Evolutionary conservation across 305 asterid genomes (phyloP).

Genomic region (Solanum hybrid): DNA sequence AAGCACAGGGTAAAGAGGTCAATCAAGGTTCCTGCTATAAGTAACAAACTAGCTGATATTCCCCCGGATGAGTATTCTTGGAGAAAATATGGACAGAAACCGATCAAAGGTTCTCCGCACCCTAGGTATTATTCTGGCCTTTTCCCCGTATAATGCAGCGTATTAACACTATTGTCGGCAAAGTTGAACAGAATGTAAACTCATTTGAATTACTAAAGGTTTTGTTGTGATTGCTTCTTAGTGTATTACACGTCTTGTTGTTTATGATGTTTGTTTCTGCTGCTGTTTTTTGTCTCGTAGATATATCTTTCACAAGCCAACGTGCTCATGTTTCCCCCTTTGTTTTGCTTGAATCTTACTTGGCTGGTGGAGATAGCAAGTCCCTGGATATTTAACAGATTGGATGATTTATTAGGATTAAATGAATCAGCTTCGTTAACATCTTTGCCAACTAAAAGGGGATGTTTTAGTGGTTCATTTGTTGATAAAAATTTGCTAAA

Average conservation of each 20-base stretch:
- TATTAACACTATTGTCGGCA: neutral
- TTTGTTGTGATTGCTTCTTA: neutral
- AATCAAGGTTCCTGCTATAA: conserved; percentile 82
- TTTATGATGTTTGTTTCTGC: neutral
- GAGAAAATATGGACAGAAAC: conserved; percentile 97
- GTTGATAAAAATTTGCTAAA: neutral
- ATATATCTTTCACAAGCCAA: neutral
- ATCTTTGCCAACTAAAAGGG: neutral
- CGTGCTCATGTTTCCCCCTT: neutral
- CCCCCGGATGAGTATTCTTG: conserved; percentile 85
- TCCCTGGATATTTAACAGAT: neutral
- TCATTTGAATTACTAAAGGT: neutral
- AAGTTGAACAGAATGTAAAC: neutral
- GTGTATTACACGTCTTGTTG: neutral
- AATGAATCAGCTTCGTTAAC: neutral
- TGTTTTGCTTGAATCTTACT: neutral
- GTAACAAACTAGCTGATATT: conserved; percentile 83
- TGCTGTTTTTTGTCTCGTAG: neutral
- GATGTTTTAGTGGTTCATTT: neutral
- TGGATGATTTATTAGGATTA: neutral
- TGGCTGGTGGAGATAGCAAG: neutral
- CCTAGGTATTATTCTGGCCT: conserved; percentile 44
- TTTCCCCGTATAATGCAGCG: neutral
- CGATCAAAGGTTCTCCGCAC: conserved; percentile 89
- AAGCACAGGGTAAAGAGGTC: conserved; percentile 80